phyloP scores from a whole-genome alignment of 345 rosid genomes.

The Adansonia digitata region DNA sequence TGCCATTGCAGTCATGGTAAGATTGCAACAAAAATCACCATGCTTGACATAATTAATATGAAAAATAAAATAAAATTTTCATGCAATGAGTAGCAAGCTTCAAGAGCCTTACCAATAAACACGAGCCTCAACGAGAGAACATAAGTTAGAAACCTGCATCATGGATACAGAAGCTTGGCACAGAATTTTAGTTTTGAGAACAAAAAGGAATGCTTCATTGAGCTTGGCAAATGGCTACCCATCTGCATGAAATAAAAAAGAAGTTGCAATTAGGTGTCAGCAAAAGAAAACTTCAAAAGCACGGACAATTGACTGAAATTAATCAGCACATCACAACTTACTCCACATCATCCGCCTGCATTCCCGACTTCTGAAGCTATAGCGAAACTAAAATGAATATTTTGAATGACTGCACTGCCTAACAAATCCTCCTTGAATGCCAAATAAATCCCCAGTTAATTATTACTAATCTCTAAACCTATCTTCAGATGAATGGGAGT shows the following conservation, averaged over 20 bases:
- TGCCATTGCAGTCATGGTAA: too few relatives aligned
- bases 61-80: neutral
- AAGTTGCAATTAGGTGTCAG: neutral
- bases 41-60: neutral
- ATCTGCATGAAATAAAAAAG: neutral
- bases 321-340: neutral
- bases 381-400: neutral
- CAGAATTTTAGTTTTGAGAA: neutral
- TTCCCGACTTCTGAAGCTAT: neutral
- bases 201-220: neutral
- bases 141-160: neutral
- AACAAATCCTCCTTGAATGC: neutral
- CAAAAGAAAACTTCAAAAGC: neutral
- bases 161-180: neutral
- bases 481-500: neutral
- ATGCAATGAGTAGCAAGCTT: neutral
- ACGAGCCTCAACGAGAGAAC: neutral
- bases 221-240: neutral
- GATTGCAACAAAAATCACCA: neutral
- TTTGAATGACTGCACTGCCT: neutral
- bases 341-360: neutral
- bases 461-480: neutral
- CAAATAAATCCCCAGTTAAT: constrained; percentile 2
- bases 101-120: neutral
- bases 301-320: neutral